Evolutionary conservation across 768 basidiomycete genomes (phyloP).

Genomic region (Leccinum subgranulosum): DNA sequence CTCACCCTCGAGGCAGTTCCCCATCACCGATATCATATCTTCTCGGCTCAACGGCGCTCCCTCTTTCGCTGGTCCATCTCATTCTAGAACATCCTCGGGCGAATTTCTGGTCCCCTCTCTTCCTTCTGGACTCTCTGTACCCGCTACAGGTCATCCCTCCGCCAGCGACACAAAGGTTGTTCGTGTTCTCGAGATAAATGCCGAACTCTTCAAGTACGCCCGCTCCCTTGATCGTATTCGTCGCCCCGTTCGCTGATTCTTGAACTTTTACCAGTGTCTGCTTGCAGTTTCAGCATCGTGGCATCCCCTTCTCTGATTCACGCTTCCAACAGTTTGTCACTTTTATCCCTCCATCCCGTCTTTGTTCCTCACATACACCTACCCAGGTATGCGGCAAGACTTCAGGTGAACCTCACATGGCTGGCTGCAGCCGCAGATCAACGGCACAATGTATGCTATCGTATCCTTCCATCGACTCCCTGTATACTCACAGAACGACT

Average conservation of each 20-base stretch:
- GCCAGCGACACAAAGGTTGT: conserved; percentile 43
- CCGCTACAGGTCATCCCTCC: conserved; percentile 4
- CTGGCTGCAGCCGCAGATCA: conserved; percentile 66
- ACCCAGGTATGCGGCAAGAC: conserved; percentile 53
- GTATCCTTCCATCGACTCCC: conserved; percentile 3
- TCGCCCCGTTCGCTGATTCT: conserved; percentile 3
- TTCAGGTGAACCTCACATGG: conserved; percentile 73
- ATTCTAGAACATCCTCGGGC: conserved; percentile 26
- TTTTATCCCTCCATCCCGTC: background rate
- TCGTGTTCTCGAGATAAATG: conserved; percentile 63
- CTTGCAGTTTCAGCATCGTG: conserved; percentile 57
- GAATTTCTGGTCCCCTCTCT: conserved; percentile 30
- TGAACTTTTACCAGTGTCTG: conserved; percentile 44
- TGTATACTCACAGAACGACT: conserved; percentile 1
- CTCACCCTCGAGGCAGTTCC: conserved; percentile 23
- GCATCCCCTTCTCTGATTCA: conserved; percentile 43
- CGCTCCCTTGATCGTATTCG: background rate
- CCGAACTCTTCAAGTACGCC: conserved; percentile 63
- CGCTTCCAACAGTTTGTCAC: conserved; percentile 56
- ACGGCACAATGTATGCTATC: conserved; percentile 44
- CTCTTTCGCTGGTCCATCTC: conserved; percentile 20
- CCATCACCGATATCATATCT: conserved; percentile 19
- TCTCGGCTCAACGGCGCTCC: conserved; percentile 20
- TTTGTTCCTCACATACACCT: conserved; percentile 10
- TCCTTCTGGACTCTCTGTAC: conserved; percentile 22